Evolutionary conservation across 768 basidiomycete species (phyloP).

Genomic region (Boletus rubropictus): DNA sequence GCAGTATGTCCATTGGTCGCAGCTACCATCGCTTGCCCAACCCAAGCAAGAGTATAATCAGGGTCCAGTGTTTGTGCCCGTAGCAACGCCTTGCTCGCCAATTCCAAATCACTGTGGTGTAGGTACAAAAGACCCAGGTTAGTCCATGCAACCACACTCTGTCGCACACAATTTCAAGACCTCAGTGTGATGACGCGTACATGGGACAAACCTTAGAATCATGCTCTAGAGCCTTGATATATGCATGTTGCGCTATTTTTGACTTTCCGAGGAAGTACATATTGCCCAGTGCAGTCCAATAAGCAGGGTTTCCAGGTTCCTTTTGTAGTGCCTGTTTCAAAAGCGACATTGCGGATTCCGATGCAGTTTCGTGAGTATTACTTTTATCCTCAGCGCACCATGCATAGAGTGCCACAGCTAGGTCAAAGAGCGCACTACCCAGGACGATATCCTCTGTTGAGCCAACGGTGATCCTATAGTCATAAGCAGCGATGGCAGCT

Average conservation of each 20-base stretch:
- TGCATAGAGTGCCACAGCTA: slow-evolving; percentile 55
- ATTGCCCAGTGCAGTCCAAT: slow-evolving; percentile 83
- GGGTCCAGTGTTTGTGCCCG: slow-evolving; percentile 90
- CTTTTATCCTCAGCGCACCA: slow-evolving; percentile 36
- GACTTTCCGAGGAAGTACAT: slow-evolving; percentile 61
- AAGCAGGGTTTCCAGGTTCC: slow-evolving; percentile 63
- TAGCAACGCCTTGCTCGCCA: slow-evolving; percentile 82
- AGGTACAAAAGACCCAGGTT: slow-evolving; percentile 87
- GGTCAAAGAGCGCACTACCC: slow-evolving; percentile 69
- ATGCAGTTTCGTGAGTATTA: slow-evolving; percentile 20
- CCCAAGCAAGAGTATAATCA: slow-evolving; percentile 83
- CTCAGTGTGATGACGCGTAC: neutral
- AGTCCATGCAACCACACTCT: slow-evolving; percentile 78
- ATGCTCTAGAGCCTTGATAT: slow-evolving; percentile 81
- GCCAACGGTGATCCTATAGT: slow-evolving; percentile 55
- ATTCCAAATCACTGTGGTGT: slow-evolving; percentile 66
- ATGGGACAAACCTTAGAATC: slow-evolving; percentile 64
- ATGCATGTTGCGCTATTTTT: slow-evolving; percentile 84
- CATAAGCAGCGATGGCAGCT: slow-evolving; percentile 53
- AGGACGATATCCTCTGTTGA: slow-evolving; percentile 43
- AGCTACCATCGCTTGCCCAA: slow-evolving; percentile 80
- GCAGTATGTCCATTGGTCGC: slow-evolving; percentile 47
- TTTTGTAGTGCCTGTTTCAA: slow-evolving; percentile 68
- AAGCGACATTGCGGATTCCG: slow-evolving; percentile 43
- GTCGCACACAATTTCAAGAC: slow-evolving; percentile 2